Evolutionary conservation across 768 basidiomycete species (phyloP), one percentile per base, ranked within the genome.

Genomic region (Podaxis carcinomalis): DNA sequence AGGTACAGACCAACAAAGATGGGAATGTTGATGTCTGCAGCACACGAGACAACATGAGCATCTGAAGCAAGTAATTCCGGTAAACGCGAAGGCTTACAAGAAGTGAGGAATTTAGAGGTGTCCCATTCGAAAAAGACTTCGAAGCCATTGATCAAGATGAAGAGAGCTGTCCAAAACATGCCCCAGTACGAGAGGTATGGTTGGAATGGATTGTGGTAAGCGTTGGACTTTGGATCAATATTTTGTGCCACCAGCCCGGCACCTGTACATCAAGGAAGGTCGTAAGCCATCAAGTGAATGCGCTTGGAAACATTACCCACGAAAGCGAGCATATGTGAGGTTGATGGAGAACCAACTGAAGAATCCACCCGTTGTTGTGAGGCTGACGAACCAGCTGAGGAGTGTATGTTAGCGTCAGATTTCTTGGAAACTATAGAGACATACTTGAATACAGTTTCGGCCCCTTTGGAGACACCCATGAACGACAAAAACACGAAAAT

Each of bases 151-250:
- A 80, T 66, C 25, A 82, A 74, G 69, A 84, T 85, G 72, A 88
- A 86, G 66, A 89, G 67, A 1, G 73, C 51, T 11, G 80, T 83
- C 84, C 89, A 88, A 71, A 82, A 80, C 51, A 88, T 73, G 23
- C 86, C 90, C 83, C 89, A 89, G 70, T 83, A 86, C 14, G 88
- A 75, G 37, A 89, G 70, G 65, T 81, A 91, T 0, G 90, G 90
- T 67, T 90, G 88, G 27, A 87, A 70, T 2, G 67, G 63, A 64
- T 82, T 85, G 65, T 79, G 71, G 73, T 91, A 95, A 0, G 83
- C 77, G 49, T 93, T 83, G 19, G 79, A 77, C 32, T 67, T 78
- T 60, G 87, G 78, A 67, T 86, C 79, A 61, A 86, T 80, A 1
- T 88, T 90, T 70, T 92, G 89, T 0, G 74, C 80, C 56, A 78